Evolutionary conservation across 768 basidiomycete species (phyloP).

Genomic region (Suillus clintonianus): DNA sequence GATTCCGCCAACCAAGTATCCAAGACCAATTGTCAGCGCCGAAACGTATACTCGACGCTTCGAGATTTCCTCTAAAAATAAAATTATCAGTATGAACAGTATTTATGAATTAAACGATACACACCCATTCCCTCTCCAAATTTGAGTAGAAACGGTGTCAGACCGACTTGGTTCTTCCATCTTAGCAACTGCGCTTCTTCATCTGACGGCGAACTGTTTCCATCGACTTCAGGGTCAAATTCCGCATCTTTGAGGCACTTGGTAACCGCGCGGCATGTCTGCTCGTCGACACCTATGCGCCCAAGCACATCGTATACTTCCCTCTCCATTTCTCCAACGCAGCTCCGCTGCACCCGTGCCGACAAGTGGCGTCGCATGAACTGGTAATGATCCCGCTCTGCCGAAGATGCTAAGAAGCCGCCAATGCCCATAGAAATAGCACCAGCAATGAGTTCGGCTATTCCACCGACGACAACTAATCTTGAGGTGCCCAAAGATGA

Average conservation of each 20-base stretch:
- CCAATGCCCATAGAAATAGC: slow-evolving; percentile 99
- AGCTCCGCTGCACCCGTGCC: slow-evolving; percentile 81
- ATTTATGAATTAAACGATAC: slow-evolving; percentile 23
- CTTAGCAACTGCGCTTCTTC: slow-evolving; percentile 59
- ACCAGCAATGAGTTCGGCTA: slow-evolving; percentile 95
- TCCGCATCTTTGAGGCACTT: slow-evolving; percentile 72
- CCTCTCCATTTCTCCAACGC: slow-evolving; percentile 94
- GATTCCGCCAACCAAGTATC: slow-evolving; percentile 90
- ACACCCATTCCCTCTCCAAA: slow-evolving; percentile 91
- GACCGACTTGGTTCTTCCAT: slow-evolving; percentile 79
- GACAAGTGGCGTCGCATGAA: slow-evolving; percentile 75
- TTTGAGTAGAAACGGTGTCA: slow-evolving; percentile 92
- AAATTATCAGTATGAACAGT: neutral
- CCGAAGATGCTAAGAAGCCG: slow-evolving; percentile 95
- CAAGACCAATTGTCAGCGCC: slow-evolving; percentile 93
- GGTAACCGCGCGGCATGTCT: slow-evolving; percentile 79
- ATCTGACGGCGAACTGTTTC: slow-evolving; percentile 34
- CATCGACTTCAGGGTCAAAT: slow-evolving; percentile 34
- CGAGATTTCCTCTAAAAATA: slow-evolving; percentile 79
- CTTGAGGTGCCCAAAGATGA: slow-evolving; percentile 86
- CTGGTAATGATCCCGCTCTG: slow-evolving; percentile 93
- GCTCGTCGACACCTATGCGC: slow-evolving; percentile 87
- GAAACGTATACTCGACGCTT: slow-evolving; percentile 82
- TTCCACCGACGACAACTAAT: slow-evolving; percentile 91
- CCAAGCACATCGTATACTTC: slow-evolving; percentile 89